Conservation (phyloP, 257 asterid species). For the Ilex aquifolium region DNA sequence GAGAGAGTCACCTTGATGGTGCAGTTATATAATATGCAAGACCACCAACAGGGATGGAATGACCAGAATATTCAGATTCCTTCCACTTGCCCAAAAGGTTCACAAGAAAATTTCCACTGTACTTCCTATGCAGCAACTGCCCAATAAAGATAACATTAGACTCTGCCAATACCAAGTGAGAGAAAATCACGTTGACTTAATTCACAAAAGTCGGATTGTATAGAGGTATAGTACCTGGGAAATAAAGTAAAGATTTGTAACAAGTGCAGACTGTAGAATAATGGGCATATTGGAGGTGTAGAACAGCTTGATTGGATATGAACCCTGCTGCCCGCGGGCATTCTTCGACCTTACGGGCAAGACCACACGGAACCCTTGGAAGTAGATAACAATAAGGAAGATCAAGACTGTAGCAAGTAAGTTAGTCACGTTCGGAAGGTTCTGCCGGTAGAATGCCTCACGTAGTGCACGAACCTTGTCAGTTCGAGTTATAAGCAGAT, state of each 20-base stretch:
- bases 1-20: constrained; percentile 23
- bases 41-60: constrained; percentile 33
- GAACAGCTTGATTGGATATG: constrained; percentile 33
- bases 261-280: constrained; percentile 33
- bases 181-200: background rate
- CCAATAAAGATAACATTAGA: constrained; percentile 6
- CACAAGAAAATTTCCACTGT: constrained; percentile 28
- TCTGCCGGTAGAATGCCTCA: constrained; percentile 35
- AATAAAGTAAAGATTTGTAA: constrained; percentile 30
- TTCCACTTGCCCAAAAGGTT: constrained; percentile 32
- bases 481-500: constrained; percentile 31
- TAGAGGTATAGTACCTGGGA: constrained; percentile 22
- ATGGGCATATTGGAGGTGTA: constrained; percentile 38
- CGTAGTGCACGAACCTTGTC: constrained; percentile 32
- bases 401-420: constrained; percentile 31
- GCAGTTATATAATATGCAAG: constrained; percentile 33
- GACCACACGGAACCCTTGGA: constrained; percentile 38
- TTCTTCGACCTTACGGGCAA: constrained; percentile 35
- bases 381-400: constrained; percentile 32
- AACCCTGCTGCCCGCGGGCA: constrained; percentile 41
- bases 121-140: constrained; percentile 26
- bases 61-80: constrained; percentile 36
- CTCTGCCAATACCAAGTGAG: background rate
- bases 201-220: background rate
- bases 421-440: constrained; percentile 33